A percentile compares a stretch with the other conserved stretches of the same genome.
Evolutionary conservation across 2,329 filamentous ascomycete species (phyloP).

Genomic region (Botrytis hyacinthi): DNA sequence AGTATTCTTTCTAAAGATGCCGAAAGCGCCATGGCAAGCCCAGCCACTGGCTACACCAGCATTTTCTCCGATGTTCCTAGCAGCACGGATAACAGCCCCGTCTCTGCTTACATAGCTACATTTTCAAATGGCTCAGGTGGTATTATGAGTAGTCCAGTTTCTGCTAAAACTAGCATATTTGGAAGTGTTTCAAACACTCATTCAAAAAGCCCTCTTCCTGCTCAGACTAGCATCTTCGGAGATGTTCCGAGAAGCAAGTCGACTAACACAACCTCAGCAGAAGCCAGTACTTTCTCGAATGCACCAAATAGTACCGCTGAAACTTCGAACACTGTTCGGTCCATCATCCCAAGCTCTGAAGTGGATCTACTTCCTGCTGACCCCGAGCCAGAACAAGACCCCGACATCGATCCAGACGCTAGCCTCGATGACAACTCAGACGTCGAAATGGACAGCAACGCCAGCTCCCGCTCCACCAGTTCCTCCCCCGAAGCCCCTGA

Average conservation of each 20-base stretch:
- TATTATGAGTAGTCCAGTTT: not conserved
- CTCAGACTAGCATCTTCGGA: slow-evolving; percentile 3
- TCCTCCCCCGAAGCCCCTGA: slow-evolving; percentile 31
- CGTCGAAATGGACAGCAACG: not conserved
- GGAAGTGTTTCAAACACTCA: not conserved
- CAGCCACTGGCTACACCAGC: not conserved
- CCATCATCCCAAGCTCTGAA: not conserved
- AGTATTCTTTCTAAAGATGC: not conserved
- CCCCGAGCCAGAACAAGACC: not conserved
- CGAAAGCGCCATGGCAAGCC: not conserved
- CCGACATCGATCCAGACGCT: not conserved
- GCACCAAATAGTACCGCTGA: not conserved
- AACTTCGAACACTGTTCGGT: not conserved
- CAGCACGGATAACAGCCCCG: not conserved
- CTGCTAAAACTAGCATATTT: not conserved
- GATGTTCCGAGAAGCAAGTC: not conserved
- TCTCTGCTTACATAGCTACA: not conserved
- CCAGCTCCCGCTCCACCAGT: slow-evolving; percentile 19
- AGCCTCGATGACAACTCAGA: not conserved
- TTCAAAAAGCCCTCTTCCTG: not conserved
- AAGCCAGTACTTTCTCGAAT: not conserved
- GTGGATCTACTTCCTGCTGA: not conserved
- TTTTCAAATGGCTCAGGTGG: not conserved
- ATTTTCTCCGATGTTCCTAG: not conserved
- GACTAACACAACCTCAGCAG: not conserved